These are phyloP conservation scores for Exophiala calicioides DNA, from an alignment of 2,329 filamentous ascomycete genomes.

Conservation along the genomic window DNA sequence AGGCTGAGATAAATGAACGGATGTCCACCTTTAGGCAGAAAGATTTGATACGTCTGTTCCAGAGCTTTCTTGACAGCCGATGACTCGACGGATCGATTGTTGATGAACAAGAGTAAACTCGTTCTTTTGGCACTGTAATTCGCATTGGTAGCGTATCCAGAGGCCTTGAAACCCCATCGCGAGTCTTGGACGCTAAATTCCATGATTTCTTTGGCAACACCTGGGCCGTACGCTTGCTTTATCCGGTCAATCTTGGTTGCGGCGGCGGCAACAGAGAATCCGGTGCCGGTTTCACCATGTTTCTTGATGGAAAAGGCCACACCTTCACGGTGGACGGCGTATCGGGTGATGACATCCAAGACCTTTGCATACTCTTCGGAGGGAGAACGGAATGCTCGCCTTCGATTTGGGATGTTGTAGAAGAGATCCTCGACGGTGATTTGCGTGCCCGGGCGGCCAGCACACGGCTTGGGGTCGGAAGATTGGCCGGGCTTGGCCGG, in stretches of 20 bases:
- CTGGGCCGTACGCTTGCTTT: slow-evolving; percentile 81
- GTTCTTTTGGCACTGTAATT: slow-evolving; percentile 95
- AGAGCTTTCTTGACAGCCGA: slow-evolving; percentile 82
- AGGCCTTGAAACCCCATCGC: slow-evolving; percentile 80
- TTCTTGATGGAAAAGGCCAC: slow-evolving; percentile 98
- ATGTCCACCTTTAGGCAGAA: slow-evolving; percentile 89
- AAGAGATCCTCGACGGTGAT: slow-evolving; percentile 97
- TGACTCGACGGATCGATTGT: slow-evolving; percentile 91
- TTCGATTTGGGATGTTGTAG: slow-evolving; percentile 88
- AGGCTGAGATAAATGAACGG: slow-evolving; percentile 92
- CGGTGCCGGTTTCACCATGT: slow-evolving; percentile 80
- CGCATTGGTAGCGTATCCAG: slow-evolving; percentile 83
- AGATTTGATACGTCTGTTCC: slow-evolving; percentile 84
- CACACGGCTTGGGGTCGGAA: slow-evolving; percentile 81
- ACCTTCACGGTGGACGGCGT: slow-evolving; percentile 87
- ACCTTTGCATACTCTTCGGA: slow-evolving; percentile 98
- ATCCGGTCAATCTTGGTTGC: slow-evolving; percentile 79
- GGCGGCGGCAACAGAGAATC: slow-evolving; percentile 73
- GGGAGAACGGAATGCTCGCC: slow-evolving; percentile 83
- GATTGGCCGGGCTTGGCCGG: slow-evolving; percentile 85
- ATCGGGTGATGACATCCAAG: slow-evolving; percentile 87
- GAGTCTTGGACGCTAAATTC: slow-evolving; percentile 70
- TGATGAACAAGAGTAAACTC: slow-evolving; percentile 87
- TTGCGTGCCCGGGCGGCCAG: slow-evolving; percentile 86
- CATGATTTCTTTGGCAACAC: slow-evolving; percentile 84